Base-by-base conservation (phyloP, 148 eudicot species). In the Dianthus caryophyllus region DNA sequence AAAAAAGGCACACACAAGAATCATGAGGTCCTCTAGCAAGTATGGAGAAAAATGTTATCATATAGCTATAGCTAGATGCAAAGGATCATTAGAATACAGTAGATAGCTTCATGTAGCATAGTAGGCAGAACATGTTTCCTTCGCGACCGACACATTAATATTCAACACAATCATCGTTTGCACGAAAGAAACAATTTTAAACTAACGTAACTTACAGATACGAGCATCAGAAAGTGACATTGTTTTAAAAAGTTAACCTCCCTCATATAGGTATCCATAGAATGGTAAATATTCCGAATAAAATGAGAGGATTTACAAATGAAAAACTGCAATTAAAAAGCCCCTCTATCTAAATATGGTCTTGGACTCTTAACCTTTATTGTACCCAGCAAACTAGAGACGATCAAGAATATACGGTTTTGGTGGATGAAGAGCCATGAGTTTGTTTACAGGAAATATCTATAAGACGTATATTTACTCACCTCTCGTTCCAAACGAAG, bases 71-170 rank as follows among this genome's bases (percentile, higher is more conserved):
- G n/a, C 54, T 21, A 16, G 15, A 46, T 22, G 16, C 25, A 52
- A 36, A 36, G 15, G 12, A 61, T 17, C 39, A 62, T 61, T 56
- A 22, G 18, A 67, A 22, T 59, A 21, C 31, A 17, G 14, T 67
- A 50, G 71, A 62, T 62, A 68, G 43, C 18, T 63, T 16, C 55
- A 47, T 41, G 60, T 69, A 56, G 15, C 67, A 46, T 24, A 63
- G 56, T 43, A 29, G 58, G 60, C 31, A 65, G 22, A 31, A 24
- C 71, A 58, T 73, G 76, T 66, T 58, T 66, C 71, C 60, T 66
- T 20, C 66, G 6, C 17, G 36, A 36, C 39, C 41, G 60, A 73
- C 76, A 66, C 4, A 22, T 55, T 33, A 1, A 25, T 22, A 9
- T 16, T 55, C 47, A 2, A 25, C 16, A 51, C 33, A 55, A 41